A percentile compares a stretch with the other conserved stretches of the same genome.
These are phyloP conservation scores for Psilocybe subaeruginosa DNA, from an alignment of 768 basidiomycete genomes.

Conservation along the genomic window DNA sequence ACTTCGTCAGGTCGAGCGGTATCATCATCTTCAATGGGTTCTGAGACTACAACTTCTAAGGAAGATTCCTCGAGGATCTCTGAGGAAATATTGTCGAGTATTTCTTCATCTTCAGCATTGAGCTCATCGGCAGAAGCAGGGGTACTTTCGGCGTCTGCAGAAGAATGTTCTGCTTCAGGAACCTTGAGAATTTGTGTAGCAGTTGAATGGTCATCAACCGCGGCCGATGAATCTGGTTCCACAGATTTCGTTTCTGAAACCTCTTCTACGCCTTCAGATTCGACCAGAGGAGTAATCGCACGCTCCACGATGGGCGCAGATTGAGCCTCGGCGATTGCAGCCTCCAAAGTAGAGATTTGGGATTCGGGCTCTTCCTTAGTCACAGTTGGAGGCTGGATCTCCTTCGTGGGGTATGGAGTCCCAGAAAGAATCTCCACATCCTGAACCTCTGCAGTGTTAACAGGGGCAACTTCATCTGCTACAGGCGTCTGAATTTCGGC, in stretches of 20 bases:
- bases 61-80: not conserved
- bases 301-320: slow-evolving; percentile 16
- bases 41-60: not conserved
- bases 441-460: not conserved
- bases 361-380: slow-evolving; percentile 8
- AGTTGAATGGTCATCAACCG: too few species aligned
- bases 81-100: not conserved
- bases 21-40: not conserved
- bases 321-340: not conserved
- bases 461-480: not conserved
- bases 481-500: not conserved
- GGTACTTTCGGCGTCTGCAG: not conserved
- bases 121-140: not conserved
- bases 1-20: not conserved
- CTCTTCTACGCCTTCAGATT: not conserved
- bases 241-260: not conserved
- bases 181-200: too few species aligned
- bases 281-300: slow-evolving; percentile 5
- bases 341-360: not conserved
- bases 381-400: not conserved
- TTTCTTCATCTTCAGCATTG: not conserved
- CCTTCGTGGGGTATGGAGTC: not conserved
- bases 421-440: not conserved
- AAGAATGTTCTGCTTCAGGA: not conserved
- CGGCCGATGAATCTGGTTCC: too few species aligned